Base-by-base conservation (phyloP, 768 basidiomycete genomes). In the Russula foetens region DNA sequence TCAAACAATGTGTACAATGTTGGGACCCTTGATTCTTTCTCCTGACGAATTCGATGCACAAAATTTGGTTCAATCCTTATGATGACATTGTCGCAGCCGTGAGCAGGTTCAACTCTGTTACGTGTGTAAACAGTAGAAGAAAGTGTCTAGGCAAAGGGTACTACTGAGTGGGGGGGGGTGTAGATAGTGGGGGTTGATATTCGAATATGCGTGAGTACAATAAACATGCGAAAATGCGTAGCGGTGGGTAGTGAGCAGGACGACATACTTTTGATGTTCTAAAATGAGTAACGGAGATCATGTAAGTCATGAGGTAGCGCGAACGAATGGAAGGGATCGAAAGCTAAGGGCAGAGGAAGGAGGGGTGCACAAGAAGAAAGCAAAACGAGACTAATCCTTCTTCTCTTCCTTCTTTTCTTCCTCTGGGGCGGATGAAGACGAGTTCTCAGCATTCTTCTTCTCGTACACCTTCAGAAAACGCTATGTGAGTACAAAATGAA, bases 361-460 rank as follows among this genome's bases (percentile, higher is more conserved):
- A 41, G 7, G 12, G 39, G 26, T 1, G 15, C n/a, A n/a, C n/a
- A 47, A n/a, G 28, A 17, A 15, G 21, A 59, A 53, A 49, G 23
- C 1, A 12, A 56, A 24, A 46, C 33, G 57, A 55, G 58, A 63
- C 81, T 85, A 91, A 69, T 93, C 87, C 77, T 92, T 92, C 88
- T 92, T 91, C 78, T 92, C 86, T 69, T 87, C 75, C 66, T 78
- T 71, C 57, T 58, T 65, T 77, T 92, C 63, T 19, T 70, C 55
- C 62, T 68, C 58, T 68, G 85, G 74, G 58, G 73, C 67, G 29
- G 70, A 49, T 7, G 72, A 57, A 2, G 67, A 65, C 23, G 81
- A 70, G 41, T 71, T 76, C 64, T 92, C 90, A 29, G 88, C 86
- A 66, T 82, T 84, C 59, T 88, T 84, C 83, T 96, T 96, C 81